Base-by-base conservation (phyloP, 164 flowering plant genomes). In the Macadamia integrifolia region DNA sequence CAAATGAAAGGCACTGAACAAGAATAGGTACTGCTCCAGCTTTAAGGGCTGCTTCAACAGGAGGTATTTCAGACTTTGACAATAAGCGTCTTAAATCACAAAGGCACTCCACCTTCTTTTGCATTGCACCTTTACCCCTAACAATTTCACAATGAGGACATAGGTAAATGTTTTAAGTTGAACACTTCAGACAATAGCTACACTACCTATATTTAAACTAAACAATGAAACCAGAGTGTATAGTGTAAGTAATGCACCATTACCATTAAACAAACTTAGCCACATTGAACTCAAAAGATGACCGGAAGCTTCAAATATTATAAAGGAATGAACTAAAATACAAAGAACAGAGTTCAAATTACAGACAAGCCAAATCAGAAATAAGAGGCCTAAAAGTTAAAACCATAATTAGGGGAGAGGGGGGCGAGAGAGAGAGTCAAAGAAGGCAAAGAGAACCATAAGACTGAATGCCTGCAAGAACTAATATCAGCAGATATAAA, bases 1-100 rank as follows among this genome's bases (percentile, higher is more conserved):
- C 99, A 84, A 94, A 92, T 58, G 98, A 84, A 76, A 94, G 98
- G 72, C 97, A 90, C 71, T 89, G 89, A 72, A 86, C 92, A 68
- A 94, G 97, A 65, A 86, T 18, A 62, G 93, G 78, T 7, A 94
- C 76, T 32, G 83, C 97, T 73, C 97, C 98, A 66, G 91, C 90
- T 74, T 79, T 76, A 49, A 94, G 78, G 49, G 97, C 88, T 64
- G 87, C 85, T 73, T 88, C 94, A 79, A 87, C 82, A 49, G 97
- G 97, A 76, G 99, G 93, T 49, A 80, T 78, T 68, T 88, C 95
- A n/a, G 96, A 88, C 76, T 71, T 88, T 31, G 98, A 89, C 75
- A 94, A 79, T 69, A 94, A 69, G 30, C 91, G 86, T 72, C 99
- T 90, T 52, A 94, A 80, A 69, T 82, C 85, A 61, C 88, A 89